Evolutionary conservation across 306 rosid species (phyloP).

Genomic region (Quercus engelmannii): DNA sequence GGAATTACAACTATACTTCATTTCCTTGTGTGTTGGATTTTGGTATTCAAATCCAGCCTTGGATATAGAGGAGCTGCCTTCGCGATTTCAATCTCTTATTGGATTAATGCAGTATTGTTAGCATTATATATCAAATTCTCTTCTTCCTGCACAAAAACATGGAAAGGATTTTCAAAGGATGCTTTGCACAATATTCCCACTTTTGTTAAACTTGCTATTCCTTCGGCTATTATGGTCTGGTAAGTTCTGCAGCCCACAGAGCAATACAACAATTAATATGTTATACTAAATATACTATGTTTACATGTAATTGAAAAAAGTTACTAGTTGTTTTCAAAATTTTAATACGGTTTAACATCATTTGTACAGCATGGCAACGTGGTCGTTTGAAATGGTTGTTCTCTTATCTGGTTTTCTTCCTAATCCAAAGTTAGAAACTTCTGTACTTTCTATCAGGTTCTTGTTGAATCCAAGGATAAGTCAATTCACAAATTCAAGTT

Average conservation of each 20-base stretch:
- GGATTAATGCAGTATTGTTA: constrained; percentile 38
- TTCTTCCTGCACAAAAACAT: constrained; percentile 36
- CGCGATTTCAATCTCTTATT: constrained; percentile 42
- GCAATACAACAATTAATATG: neutral
- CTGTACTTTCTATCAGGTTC: constrained; percentile 64
- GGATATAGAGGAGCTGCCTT: constrained; percentile 42
- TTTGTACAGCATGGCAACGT: constrained; percentile 53
- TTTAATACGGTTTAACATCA: neutral
- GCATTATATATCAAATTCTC: constrained; percentile 38
- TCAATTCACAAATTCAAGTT: constrained; percentile 2
- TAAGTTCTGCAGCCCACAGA: constrained; percentile 13
- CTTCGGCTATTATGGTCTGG: constrained; percentile 51
- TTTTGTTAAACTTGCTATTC: constrained; percentile 38
- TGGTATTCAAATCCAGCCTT: constrained; percentile 38
- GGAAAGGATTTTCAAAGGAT: constrained; percentile 40
- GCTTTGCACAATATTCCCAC: constrained; percentile 27
- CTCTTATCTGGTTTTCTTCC: constrained; percentile 69
- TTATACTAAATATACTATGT: no score
- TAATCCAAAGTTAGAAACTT: constrained; percentile 57
- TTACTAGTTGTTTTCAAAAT: constrained; percentile 6
- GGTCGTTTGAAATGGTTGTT: constrained; percentile 70
- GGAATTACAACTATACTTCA: constrained; percentile 32
- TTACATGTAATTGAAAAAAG: neutral
- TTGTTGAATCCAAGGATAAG: no score
- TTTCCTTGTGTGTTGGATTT: constrained; percentile 33